A percentile compares a stretch with the other conserved stretches of the same genome.
These are phyloP conservation scores for Arachnopeziza araneosa DNA, from an alignment of 2,329 filamentous ascomycete genomes.

Conservation along the genomic window DNA sequence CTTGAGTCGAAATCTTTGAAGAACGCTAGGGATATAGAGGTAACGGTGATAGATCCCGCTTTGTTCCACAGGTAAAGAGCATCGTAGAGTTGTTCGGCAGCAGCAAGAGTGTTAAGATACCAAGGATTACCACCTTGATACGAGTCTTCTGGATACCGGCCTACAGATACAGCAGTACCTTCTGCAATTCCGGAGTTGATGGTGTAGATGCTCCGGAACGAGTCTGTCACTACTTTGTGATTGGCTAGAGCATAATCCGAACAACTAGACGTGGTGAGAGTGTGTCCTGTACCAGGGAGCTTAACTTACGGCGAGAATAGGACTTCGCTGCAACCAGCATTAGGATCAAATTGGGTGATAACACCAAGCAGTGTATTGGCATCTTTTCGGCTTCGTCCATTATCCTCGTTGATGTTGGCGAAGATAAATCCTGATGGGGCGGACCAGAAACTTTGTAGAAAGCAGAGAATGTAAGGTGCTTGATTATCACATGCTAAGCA, in stretches of 20 bases:
- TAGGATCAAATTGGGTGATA: constrained; percentile 65
- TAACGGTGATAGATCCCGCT: constrained; percentile 58
- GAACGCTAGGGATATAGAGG: constrained; percentile 60
- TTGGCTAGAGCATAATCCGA: constrained; percentile 58
- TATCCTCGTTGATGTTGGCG: constrained; percentile 62
- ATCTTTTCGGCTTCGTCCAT: constrained; percentile 63
- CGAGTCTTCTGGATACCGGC: constrained; percentile 65
- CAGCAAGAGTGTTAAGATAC: constrained; percentile 71
- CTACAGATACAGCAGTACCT: constrained; percentile 56
- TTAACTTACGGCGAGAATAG: constrained; percentile 68
- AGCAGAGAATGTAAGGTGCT: constrained; percentile 67
- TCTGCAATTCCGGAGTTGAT: constrained; percentile 61
- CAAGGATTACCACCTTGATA: constrained; percentile 80
- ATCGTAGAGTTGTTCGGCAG: constrained; percentile 75
- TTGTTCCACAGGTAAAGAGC: constrained; percentile 67
- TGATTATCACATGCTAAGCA: constrained; percentile 57
- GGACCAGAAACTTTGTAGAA: constrained; percentile 69
- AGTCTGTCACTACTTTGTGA: constrained; percentile 69
- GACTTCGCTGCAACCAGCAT: constrained; percentile 57
- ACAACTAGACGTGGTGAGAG: constrained; percentile 18
- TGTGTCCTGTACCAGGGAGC: background rate
- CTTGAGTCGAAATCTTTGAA: constrained; percentile 61
- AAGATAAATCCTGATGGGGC: constrained; percentile 51
- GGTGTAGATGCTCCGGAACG: constrained; percentile 64
- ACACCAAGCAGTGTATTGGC: constrained; percentile 63